phyloP scores from a whole-genome alignment of 495 filamentous ascomycete genomes.

The Lasiosphaeria hispida region DNA sequence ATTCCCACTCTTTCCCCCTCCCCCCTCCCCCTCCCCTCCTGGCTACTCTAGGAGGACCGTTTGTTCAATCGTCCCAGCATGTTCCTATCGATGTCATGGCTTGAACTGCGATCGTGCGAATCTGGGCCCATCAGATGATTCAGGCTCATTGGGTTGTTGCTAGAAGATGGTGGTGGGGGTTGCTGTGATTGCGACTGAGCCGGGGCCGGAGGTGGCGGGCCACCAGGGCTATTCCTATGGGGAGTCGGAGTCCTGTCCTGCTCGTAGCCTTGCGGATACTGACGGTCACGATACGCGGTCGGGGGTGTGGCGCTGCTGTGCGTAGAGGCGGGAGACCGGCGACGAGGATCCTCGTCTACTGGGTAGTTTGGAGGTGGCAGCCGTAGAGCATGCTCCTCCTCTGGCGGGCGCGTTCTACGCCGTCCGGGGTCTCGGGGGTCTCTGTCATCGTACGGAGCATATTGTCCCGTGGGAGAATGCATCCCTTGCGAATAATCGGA shows the following conservation, averaged over 20 bases:
- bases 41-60: constrained; percentile 10
- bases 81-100: constrained; percentile 40
- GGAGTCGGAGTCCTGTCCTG: constrained; percentile 23
- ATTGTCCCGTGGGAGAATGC: constrained; percentile 36
- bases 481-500: constrained; percentile 26
- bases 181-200: not conserved
- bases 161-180: constrained; percentile 3
- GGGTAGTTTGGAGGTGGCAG: constrained; percentile 46
- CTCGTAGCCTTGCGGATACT: constrained; percentile 28
- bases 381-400: constrained; percentile 42
- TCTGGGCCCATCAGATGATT: constrained; percentile 39
- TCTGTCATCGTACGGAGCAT: constrained; percentile 37
- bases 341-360: constrained; percentile 42
- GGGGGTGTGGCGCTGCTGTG: constrained; percentile 42
- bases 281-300: constrained; percentile 28
- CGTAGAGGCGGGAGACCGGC: constrained; percentile 46
- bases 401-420: constrained; percentile 33
- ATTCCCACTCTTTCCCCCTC: not conserved
- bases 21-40: not conserved
- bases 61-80: constrained; percentile 41
- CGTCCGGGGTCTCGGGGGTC: constrained; percentile 34
- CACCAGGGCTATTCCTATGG: constrained; percentile 29
- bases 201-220: constrained; percentile 6
- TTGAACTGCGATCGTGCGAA: constrained; percentile 9
- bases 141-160: constrained; percentile 41